phyloP scores from a whole-genome alignment of 768 basidiomycete species.

The Termitomyces sp. region DNA sequence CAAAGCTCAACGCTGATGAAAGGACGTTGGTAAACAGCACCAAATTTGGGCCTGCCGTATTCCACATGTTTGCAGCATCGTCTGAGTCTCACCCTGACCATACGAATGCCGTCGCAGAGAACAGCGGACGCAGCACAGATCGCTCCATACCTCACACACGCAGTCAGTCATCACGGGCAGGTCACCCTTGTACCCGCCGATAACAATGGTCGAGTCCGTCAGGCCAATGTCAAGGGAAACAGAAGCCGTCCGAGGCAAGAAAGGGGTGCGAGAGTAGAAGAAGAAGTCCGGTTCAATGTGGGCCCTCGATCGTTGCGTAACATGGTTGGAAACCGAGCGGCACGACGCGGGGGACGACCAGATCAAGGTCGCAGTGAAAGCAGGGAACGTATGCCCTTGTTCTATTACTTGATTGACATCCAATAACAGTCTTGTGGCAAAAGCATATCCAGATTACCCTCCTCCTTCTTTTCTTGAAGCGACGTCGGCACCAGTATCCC shows the following conservation, averaged over 20 bases:
- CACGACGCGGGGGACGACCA: constrained; percentile 22
- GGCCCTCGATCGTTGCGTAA: constrained; percentile 28
- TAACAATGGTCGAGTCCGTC: constrained; percentile 41
- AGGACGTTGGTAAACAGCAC: constrained; percentile 23
- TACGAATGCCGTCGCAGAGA: constrained; percentile 38
- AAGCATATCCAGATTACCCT: constrained; percentile 56
- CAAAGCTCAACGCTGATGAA: too few species aligned
- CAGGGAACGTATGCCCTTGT: constrained; percentile 17
- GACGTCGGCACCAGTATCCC: constrained; percentile 36
- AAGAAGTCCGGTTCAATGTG: constrained; percentile 39
- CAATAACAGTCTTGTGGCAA: constrained; percentile 9
- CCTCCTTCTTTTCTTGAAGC: constrained; percentile 77
- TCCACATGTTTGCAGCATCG: constrained; percentile 29
- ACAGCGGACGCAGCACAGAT: constrained; percentile 44
- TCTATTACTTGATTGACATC: not conserved
- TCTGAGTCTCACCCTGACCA: constrained; percentile 29
- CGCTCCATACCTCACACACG: constrained; percentile 56
- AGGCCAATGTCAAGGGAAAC: constrained; percentile 37
- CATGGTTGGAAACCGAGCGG: constrained; percentile 19
- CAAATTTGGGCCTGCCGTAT: constrained; percentile 35
- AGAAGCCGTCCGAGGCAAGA: constrained; percentile 28
- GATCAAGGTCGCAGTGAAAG: constrained; percentile 20
- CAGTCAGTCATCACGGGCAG: constrained; percentile 48
- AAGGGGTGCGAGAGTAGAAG: constrained; percentile 38
- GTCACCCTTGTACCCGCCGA: constrained; percentile 45